A percentile compares a stretch with the other conserved stretches of the same genome.
These are phyloP conservation scores for Starmerella kuoi DNA, from an alignment of 805 yeast genomes.

Conservation along the genomic window DNA sequence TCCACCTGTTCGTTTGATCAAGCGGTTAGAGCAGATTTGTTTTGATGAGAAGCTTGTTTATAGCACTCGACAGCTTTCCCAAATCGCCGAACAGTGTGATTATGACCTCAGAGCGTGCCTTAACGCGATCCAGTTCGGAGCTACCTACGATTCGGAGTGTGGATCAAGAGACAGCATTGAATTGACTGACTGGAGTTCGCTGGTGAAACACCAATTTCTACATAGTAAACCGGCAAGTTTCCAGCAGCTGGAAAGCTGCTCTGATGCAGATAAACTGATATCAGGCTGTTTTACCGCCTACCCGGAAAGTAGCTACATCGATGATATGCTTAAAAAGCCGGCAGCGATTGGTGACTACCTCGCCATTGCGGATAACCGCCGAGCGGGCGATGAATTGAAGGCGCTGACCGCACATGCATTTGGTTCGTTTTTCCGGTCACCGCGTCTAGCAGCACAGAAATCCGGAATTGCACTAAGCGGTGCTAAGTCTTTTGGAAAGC, in stretches of 20 bases:
- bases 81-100: constrained; percentile 56
- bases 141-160: not conserved
- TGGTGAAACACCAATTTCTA: constrained; percentile 53
- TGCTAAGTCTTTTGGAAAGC: constrained; percentile 14
- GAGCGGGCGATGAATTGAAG: constrained; percentile 11
- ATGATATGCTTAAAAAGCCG: constrained; percentile 38
- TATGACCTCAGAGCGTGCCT: constrained; percentile 80
- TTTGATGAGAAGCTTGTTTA: constrained; percentile 41
- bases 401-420: constrained; percentile 35
- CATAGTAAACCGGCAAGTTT: constrained; percentile 39
- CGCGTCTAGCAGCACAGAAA: constrained; percentile 21
- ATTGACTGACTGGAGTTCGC: constrained; percentile 34
- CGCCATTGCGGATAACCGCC: constrained; percentile 45
- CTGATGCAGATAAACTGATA: constrained; percentile 50
- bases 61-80: constrained; percentile 43
- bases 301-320: constrained; percentile 50
- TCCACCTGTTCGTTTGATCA: constrained; percentile 35
- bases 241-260: constrained; percentile 36
- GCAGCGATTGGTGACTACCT: constrained; percentile 62
- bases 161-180: constrained; percentile 5
- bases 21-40: constrained; percentile 42
- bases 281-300: constrained; percentile 57
- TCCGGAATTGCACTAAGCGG: not conserved
- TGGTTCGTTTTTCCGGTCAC: constrained; percentile 49
- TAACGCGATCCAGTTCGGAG: constrained; percentile 64